Conservation (phyloP, 495 filamentous ascomycete species). For the Aspergillus heteromorphus region DNA sequence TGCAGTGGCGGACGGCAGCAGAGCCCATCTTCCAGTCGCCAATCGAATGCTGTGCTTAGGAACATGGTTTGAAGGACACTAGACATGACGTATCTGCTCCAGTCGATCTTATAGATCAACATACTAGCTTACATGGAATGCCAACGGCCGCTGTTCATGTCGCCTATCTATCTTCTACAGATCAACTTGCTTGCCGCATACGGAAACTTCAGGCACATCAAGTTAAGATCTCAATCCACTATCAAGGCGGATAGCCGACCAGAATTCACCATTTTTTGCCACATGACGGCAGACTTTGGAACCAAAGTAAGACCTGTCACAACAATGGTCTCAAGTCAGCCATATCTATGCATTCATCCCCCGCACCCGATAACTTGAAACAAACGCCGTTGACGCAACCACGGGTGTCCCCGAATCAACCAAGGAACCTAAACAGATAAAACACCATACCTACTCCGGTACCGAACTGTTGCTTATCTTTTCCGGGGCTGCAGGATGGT, state of each 20-base stretch:
- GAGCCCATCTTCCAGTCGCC: background rate
- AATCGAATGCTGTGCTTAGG: background rate
- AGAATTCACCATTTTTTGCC: background rate
- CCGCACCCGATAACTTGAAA: background rate
- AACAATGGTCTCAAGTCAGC: background rate
- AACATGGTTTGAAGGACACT: background rate
- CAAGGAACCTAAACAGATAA: background rate
- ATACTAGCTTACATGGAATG: background rate
- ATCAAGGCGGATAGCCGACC: background rate
- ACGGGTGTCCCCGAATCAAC: background rate
- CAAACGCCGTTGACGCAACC: background rate
- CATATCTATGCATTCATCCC: background rate
- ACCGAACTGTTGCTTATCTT: background rate
- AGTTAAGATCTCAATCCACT: background rate
- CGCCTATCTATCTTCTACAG: no score
- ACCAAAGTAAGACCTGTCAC: background rate
- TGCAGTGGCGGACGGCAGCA: background rate
- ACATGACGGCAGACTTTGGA: no score
- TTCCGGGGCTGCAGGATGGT: no score
- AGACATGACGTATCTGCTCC: background rate
- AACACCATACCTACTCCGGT: background rate
- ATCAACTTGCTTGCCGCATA: no score
- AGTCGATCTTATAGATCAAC: background rate
- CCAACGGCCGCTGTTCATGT: no score
- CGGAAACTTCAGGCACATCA: no score